These are phyloP conservation scores for Candida qinlingensis DNA, from an alignment of 805 yeast species.

Conservation along the genomic window DNA sequence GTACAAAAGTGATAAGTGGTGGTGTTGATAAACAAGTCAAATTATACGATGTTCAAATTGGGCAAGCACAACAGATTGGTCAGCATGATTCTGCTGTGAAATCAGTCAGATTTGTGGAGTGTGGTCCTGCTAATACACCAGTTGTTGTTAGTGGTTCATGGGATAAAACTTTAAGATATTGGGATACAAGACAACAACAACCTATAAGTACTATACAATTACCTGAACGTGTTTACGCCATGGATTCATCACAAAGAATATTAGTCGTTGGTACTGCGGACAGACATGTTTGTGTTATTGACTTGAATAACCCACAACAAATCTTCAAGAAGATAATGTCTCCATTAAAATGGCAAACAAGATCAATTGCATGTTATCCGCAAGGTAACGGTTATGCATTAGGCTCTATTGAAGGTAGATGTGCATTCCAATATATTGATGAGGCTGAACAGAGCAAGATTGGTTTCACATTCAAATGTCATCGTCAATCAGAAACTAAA, in stretches of 20 bases:
- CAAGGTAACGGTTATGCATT: slow-evolving; percentile 89
- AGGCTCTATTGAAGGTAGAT: slow-evolving; percentile 92
- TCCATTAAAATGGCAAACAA: slow-evolving; percentile 86
- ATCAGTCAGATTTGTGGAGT: slow-evolving; percentile 68
- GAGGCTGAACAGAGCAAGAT: slow-evolving; percentile 65
- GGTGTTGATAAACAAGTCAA: slow-evolving; percentile 89
- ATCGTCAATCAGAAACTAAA: slow-evolving; percentile 62
- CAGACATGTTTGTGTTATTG: slow-evolving; percentile 69
- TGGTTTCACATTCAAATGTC: slow-evolving; percentile 93
- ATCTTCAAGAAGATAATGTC: slow-evolving; percentile 70
- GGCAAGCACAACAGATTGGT: slow-evolving; percentile 82
- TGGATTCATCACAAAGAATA: slow-evolving; percentile 78
- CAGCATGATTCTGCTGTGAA: slow-evolving; percentile 78
- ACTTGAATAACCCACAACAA: slow-evolving; percentile 75
- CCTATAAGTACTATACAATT: slow-evolving; percentile 77
- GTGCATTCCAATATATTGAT: slow-evolving; percentile 89
- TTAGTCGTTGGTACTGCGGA: slow-evolving; percentile 95
- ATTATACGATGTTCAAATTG: slow-evolving; percentile 74
- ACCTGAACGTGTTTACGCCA: slow-evolving; percentile 87
- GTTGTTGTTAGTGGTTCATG: slow-evolving; percentile 91
- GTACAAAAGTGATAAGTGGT: slow-evolving; percentile 80
- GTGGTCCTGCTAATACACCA: slow-evolving; percentile 74
- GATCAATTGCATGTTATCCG: slow-evolving; percentile 79
- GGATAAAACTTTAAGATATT: slow-evolving; percentile 91
- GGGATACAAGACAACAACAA: slow-evolving; percentile 86